These are phyloP conservation scores for Fagopyrum esculentum DNA, from an alignment of 148 eudicot genomes.

Conservation along the genomic window DNA sequence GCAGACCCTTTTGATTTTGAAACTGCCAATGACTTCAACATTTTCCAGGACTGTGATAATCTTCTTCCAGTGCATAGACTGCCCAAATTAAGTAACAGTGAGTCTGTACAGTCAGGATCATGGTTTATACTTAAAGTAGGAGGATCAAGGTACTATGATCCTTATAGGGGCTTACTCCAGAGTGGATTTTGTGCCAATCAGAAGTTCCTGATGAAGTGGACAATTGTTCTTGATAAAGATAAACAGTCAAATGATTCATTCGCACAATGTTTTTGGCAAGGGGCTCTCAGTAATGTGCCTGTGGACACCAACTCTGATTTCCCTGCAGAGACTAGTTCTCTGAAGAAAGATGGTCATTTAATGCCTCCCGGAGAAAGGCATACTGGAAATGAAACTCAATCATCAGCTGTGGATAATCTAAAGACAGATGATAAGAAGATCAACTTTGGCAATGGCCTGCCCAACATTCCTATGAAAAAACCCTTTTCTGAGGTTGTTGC, in stretches of 20 bases:
- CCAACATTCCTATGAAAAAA: conserved; percentile 69
- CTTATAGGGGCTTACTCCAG: conserved; percentile 80
- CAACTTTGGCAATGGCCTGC: conserved; percentile 50
- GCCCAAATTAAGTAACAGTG: conserved; percentile 37
- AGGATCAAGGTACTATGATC: conserved; percentile 66
- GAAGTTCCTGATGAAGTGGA: conserved; percentile 78
- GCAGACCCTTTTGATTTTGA: conserved; percentile 87
- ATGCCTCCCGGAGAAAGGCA: conserved; percentile 22
- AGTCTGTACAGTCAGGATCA: conserved; percentile 38
- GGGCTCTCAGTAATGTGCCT: conserved; percentile 24
- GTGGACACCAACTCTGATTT: conserved; percentile 27
- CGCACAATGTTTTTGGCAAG: conserved; percentile 32
- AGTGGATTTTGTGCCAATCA: conserved; percentile 67
- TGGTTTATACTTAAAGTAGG: conserved; percentile 80
- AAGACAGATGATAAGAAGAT: conserved; percentile 40
- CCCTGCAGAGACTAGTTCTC: conserved; percentile 21
- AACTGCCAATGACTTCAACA: conserved; percentile 56
- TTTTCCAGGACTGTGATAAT: conserved; percentile 72
- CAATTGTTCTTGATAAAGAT: conserved; percentile 54
- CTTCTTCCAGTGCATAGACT: conserved; percentile 61
- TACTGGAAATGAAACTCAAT: conserved; percentile 30
- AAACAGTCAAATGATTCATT: conserved; percentile 31
- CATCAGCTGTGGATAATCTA: conserved; percentile 25
- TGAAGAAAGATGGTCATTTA: conserved; percentile 21
- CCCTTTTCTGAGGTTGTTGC: conserved; percentile 99